Evolutionary conservation across 352 stramenopile genomes (phyloP), one percentile per base, ranked within the genome.

Genomic region (Aphanomyces invadans): DNA sequence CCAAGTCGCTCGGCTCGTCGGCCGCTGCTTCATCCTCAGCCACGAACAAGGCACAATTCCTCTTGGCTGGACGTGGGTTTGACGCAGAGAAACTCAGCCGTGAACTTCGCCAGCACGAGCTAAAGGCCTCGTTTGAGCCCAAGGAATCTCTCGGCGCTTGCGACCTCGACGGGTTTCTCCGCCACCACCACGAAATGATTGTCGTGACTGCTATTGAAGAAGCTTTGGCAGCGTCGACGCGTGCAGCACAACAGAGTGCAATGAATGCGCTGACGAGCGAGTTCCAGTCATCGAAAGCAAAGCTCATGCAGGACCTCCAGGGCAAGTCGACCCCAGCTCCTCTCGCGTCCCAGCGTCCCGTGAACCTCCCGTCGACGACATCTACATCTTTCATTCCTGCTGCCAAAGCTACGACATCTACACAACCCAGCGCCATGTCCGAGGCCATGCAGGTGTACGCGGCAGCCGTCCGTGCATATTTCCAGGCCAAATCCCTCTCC

Each of bases 101-200:
- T 48, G 85, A 92, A 36, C 75, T 96, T 21, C 75, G 90, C 56
- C 69, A 83, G 17, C 90, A 92, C 45, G 81, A 94, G 67, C 76
- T 93, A 19, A 72, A 84, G 62, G 76, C 81, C 10, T 76, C 86
- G 36, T 90, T 89, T 53, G 81, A 92, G 38, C 80, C 87, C 0
- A 79, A 91, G 66, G 88, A 88, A 62, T 77, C 86, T n/a, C 72
- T 96, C 36, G 84, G 78, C 32, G 81, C 88, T 68, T 95, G 83
- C 31, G 84, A 96, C 46, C 79, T 96, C 32, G 85, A 96, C 59
- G 84, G 82, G 3, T 95, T 94, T 73, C 70, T 96, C 53, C 84
- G 80, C 45, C 86, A 95, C 70, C 88, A 96, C 73, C 88, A 96
- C 73, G 88, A 96, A 69, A 95, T 95, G 83, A 93, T 96, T 71